Conservation (phyloP, 257 asterid genomes). For the Mentha longifolia region DNA sequence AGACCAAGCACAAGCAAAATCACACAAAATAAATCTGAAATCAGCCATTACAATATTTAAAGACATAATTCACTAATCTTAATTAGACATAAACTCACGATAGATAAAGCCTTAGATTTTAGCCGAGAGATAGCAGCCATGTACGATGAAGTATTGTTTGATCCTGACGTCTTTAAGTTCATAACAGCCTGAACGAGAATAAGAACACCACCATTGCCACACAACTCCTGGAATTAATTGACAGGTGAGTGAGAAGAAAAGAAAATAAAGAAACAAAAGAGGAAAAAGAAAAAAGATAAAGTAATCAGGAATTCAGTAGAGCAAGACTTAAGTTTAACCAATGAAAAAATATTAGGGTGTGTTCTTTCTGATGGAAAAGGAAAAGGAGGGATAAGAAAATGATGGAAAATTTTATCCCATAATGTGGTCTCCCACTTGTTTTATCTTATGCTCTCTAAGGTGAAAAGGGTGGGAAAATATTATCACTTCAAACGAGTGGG, state of each 20-base stretch:
- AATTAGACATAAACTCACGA: slow-evolving; percentile 66
- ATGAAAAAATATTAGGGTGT: not conserved
- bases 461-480: no score
- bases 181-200: slow-evolving; percentile 73
- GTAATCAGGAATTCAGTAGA: slow-evolving; percentile 30
- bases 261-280: slow-evolving; percentile 9
- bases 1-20: slow-evolving; percentile 11
- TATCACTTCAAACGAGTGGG: no score
- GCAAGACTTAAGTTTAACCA: slow-evolving; percentile 20
- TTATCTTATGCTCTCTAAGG: no score
- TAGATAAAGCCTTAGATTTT: slow-evolving; percentile 83
- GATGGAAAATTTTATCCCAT: no score
- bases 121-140: slow-evolving; percentile 75
- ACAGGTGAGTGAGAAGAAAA: not conserved
- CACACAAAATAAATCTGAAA: slow-evolving; percentile 11
- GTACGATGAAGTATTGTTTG: slow-evolving; percentile 43
- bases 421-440: no score
- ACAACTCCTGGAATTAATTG: slow-evolving; percentile 67
- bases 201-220: slow-evolving; percentile 88
- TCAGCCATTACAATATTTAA: slow-evolving; percentile 19
- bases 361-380: no score
- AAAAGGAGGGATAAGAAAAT: no score
- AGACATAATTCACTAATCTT: slow-evolving; percentile 30
- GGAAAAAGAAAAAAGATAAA: slow-evolving; percentile 24
- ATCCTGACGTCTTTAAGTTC: slow-evolving; percentile 59